phyloP scores from a whole-genome alignment of 2,329 filamentous ascomycete species.

The Davidsoniella eucalypti region DNA sequence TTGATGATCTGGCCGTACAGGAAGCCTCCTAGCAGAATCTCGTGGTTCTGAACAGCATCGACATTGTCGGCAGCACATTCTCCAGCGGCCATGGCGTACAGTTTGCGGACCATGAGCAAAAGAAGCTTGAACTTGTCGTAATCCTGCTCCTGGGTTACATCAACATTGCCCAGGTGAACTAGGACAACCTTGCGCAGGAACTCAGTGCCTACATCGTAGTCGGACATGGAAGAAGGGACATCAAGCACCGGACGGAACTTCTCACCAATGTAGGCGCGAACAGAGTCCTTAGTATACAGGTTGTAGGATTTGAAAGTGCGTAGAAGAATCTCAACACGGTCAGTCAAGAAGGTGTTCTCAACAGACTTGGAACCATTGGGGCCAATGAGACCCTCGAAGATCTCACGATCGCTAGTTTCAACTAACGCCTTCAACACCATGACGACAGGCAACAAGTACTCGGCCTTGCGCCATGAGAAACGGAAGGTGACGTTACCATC shows the following conservation, averaged over 20 bases:
- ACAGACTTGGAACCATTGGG: slow-evolving; percentile 57
- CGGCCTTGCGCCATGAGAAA: slow-evolving; percentile 95
- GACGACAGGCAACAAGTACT: slow-evolving; percentile 88
- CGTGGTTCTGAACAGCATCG: slow-evolving; percentile 91
- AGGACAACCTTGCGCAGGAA: slow-evolving; percentile 82
- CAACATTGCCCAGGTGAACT: slow-evolving; percentile 73
- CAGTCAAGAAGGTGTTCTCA: slow-evolving; percentile 82
- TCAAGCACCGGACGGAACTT: slow-evolving; percentile 84
- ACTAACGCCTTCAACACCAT: slow-evolving; percentile 93
- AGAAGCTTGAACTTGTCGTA: slow-evolving; percentile 87
- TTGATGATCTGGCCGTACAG: slow-evolving; percentile 92
- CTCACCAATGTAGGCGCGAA: slow-evolving; percentile 69
- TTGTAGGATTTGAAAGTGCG: slow-evolving; percentile 87
- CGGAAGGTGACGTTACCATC: slow-evolving; percentile 95
- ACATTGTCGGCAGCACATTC: slow-evolving; percentile 91
- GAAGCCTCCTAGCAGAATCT: slow-evolving; percentile 83
- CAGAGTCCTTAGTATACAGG: slow-evolving; percentile 66
- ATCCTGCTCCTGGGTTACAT: slow-evolving; percentile 72
- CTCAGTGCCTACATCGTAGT: slow-evolving; percentile 81
- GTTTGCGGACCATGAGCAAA: slow-evolving; percentile 89
- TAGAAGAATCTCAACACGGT: slow-evolving; percentile 80
- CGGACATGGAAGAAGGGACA: slow-evolving; percentile 65
- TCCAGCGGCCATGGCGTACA: slow-evolving; percentile 82
- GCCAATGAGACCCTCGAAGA: slow-evolving; percentile 86
- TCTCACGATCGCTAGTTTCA: slow-evolving; percentile 91